Base-by-base conservation (phyloP, 1,284 basidiomycete genomes). In the Leucoagaricus sp. region DNA sequence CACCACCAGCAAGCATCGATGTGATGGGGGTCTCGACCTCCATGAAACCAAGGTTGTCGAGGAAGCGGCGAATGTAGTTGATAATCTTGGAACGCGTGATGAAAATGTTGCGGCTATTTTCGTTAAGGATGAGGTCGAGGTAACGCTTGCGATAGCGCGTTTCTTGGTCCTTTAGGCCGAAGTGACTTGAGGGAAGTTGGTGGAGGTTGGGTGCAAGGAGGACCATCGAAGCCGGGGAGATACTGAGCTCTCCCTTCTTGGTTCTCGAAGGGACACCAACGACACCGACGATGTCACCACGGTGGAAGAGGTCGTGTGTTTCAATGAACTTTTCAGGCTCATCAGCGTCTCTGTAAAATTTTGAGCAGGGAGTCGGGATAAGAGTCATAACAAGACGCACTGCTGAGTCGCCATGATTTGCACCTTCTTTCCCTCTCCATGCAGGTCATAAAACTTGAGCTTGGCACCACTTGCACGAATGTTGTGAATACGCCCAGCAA, bases 21-120 rank as follows among this genome's bases (percentile, higher is more conserved):
- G 94, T 99, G 84, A 99, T 98, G 8, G 97, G 96, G 5, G 96
- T 99, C 76, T 99, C 96, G 60, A 99, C 96, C 77, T 99, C 97
- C 74, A 99, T 86, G 83, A 99, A 99, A 41, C 96, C 96, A 44
- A 93, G 85, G 66, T 82, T 79, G 72, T 98, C 96, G 59, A 99
- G 77, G 84, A 87, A 99, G 64, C 89, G 89, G 58, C 96, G 87
- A 65, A 98, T 80, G 73, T 96, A 94, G 79, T 93, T 94, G 75
- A 97, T 82, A 67, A 96, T 89, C 69, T 83, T 86, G 72, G 86
- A 86, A 60, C 96, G 89, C 53, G 93, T 93, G 75, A 97, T 79
- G 75, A 99, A 99, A 63, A 96, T 87, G 63, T 90, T 87, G 64
- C 97, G 89, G 15, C 95, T 95, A 64, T 88, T 83, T 53, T 93